Conservation (phyloP, 2,329 filamentous ascomycete genomes). For the Paecilomyces formosus region DNA sequence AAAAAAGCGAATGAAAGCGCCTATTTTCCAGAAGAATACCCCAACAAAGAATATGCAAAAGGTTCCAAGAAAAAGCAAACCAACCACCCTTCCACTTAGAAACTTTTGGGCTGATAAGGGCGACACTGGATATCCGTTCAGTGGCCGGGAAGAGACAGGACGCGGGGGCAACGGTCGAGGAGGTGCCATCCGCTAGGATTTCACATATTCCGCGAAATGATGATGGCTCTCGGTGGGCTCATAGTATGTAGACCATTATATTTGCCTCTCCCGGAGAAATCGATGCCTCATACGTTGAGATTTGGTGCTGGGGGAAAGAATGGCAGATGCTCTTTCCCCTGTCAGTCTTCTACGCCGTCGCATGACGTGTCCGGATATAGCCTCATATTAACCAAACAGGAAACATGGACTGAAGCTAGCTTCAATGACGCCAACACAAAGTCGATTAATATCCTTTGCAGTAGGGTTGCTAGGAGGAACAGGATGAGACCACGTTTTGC, state of each 20-base stretch:
- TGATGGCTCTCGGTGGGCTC: background rate
- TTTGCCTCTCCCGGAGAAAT: background rate
- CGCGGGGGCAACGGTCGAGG: slow-evolving; percentile 17
- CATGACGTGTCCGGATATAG: background rate
- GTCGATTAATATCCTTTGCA: background rate
- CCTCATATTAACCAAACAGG: background rate
- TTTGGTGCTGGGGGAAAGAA: background rate
- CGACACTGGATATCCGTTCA: slow-evolving; percentile 14
- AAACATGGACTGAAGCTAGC: background rate
- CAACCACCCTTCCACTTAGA: slow-evolving; percentile 22
- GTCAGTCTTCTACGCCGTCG: background rate
- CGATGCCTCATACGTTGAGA: background rate
- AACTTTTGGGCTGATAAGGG: slow-evolving; percentile 15
- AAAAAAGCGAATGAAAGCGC: slow-evolving; percentile 28
- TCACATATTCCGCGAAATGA: background rate
- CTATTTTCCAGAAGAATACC: slow-evolving; percentile 33
- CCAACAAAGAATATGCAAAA: slow-evolving; percentile 29
- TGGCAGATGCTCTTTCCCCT: background rate
- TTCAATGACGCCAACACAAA: background rate
- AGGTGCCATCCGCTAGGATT: slow-evolving; percentile 21
- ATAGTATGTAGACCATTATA: background rate
- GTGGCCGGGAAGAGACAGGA: slow-evolving; percentile 16
- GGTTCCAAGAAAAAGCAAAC: slow-evolving; percentile 27
- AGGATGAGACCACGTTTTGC: no score
- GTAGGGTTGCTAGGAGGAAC: no score